Base-by-base conservation (phyloP, 495 filamentous ascomycete genomes). In the Talaromyces proteolyticus region DNA sequence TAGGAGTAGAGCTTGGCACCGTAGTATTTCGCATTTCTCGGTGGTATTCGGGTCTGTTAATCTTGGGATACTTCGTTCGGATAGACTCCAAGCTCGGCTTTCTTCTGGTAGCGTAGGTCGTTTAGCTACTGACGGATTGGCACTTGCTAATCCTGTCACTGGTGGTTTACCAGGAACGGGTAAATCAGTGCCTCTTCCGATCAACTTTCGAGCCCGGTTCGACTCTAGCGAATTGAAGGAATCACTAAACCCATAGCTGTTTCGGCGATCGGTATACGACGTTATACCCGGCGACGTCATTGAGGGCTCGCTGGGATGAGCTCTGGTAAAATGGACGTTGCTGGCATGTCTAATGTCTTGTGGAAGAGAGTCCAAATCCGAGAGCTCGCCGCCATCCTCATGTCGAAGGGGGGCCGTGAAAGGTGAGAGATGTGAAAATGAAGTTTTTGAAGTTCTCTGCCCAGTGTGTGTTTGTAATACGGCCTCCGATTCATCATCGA, bases 1-100 rank as follows among this genome's bases (percentile, higher is more conserved):
- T 25, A 95, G 72, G 22, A 95, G 77, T 0, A 94, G 73, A 2
- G 89, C 78, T 47, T 79, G 74, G 2, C 87, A 77, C 37, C 88
- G 81, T 44, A 86, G 87, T 17, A 93, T 77, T 56, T 95, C 90
- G 11, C 78, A 76, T 52, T 79, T 81, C 26, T 59, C 58, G 8
- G 67, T 62, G 0, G 73, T 55, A 10, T 65, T 65, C 4, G 47
- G 58, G 37, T 69, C 66, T 12, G 62, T 57, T 1, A 61, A 66
- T 18, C 55, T 62, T 14, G 68, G 63, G 8, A 75, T 51, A 44
- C 64, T 73, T 53, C 75, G 75, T 57, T 86, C 79, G 36, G 86
- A 80, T 53, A 92, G 87, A 51, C 84, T 88, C 89, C 89, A 75
- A 21, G 65, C 57, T n/a, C 66, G 62, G 22, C 61, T 59, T 10